Evolutionary conservation across 2,329 filamentous ascomycete genomes (phyloP), one percentile per base, ranked within the genome.

Genomic region (Colletotrichum navitas): DNA sequence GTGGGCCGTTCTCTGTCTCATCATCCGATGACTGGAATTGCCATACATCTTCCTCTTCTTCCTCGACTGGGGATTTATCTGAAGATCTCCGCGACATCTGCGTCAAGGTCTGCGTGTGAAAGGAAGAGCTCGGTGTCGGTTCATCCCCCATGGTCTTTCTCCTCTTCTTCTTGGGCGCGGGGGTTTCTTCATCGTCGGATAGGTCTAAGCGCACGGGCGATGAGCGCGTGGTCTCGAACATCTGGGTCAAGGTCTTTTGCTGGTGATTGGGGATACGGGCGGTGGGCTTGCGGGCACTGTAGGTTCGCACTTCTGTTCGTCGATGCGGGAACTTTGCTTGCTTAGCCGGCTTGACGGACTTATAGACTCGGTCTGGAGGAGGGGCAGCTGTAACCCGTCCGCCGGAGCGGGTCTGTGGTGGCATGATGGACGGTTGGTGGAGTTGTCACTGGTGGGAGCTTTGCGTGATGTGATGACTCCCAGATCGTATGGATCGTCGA

Each of bases 181-280:
- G 39, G 24, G 47, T 52, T n/a, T 77, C 77, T 6, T 76, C 75
- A 7, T 78, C 76, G 24, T 77, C 80, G 21, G 78, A 77, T 18
- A 68, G 47, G 29, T 59, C 59, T 10, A 63, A n/a, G 79, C 78
- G 73, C 14, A 61, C 34, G 1, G 66, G 66, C 21, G 64, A 68
- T 24, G 69, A 67, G n/a, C 63, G 68, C 78, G 80, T 47, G 77
- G 81, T 24, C 81, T 80, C 76, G 80, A 81, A 80, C 54, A 84
- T 80, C 74, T 85, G 83, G 6, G 83, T 85, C 29, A 85, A 74
- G 1, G 83, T 85, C 76, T 83, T 81, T 75, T 85, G 83, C 68
- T 74, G 49, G 0, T 73, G 72, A 32, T 54, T 66, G 36, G 60
- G 49, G 32, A 60, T 24, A 18, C 67, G 72, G 16, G 71, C 59